A percentile compares a stretch with the other conserved stretches of the same genome.
phyloP scores from a whole-genome alignment of 2,329 filamentous ascomycete species.

The Epichloe hybrida region DNA sequence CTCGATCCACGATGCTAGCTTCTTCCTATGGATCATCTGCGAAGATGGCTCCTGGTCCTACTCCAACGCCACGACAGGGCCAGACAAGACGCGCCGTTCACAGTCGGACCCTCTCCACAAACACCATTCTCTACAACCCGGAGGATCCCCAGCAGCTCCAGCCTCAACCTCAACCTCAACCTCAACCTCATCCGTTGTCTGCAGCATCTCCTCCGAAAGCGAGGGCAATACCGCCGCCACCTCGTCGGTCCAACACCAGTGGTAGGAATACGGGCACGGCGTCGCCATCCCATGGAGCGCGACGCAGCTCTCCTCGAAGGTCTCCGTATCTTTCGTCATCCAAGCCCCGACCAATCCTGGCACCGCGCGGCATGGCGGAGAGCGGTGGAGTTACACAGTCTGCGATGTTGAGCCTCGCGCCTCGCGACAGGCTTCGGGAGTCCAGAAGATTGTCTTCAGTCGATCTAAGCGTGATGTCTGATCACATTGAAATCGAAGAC shows the following conservation, averaged over 20 bases:
- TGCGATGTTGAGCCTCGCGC: conserved; percentile 37
- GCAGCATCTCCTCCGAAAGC: conserved; percentile 28
- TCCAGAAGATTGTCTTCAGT: conserved; percentile 45
- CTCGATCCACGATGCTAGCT: conserved; percentile 24
- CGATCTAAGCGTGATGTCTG: conserved; percentile 61
- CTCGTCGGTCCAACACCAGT: conserved; percentile 25
- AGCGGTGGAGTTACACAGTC: conserved; percentile 24
- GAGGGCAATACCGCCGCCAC: conserved; percentile 5
- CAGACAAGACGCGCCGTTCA: conserved; percentile 37
- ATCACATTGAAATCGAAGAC: conserved; percentile 46
- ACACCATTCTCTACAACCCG: conserved; percentile 76
- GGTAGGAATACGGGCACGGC: conserved; percentile 14
- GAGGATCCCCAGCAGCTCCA: conserved; percentile 27
- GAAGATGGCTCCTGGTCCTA: conserved; percentile 13
- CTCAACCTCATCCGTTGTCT: conserved; percentile 24
- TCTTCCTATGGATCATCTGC: conserved; percentile 21
- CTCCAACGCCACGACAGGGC: conserved; percentile 19
- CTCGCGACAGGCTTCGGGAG: conserved; percentile 26
- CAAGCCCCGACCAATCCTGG: conserved; percentile 43
- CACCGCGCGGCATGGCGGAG: conserved; percentile 24
- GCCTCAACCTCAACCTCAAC: conserved; percentile 11
- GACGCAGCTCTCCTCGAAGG: conserved; percentile 34
- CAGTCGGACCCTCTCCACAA: conserved; percentile 61
- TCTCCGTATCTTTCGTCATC: conserved; percentile 29
- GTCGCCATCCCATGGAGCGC: conserved; percentile 22